These are phyloP conservation scores for Bacterosira constricta DNA, from an alignment of 108 stramenopile species.

Conservation along the genomic window DNA sequence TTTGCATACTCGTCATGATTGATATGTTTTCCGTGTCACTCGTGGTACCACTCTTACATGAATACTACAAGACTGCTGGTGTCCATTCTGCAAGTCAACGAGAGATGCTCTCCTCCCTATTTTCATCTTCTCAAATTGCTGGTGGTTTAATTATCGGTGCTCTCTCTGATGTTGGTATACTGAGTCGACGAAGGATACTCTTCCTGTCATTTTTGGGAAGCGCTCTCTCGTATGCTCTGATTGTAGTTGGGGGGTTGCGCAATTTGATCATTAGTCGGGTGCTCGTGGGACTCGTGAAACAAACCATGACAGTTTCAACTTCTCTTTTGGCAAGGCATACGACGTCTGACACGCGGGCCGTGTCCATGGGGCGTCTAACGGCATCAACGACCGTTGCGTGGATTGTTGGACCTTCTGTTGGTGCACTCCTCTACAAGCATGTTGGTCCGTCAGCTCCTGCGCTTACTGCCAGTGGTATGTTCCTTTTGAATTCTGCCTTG, in stretches of 20 bases:
- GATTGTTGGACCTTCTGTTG: slow-evolving; percentile 79
- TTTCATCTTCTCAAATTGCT: slow-evolving; percentile 86
- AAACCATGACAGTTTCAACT: slow-evolving; percentile 93
- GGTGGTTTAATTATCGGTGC: slow-evolving; percentile 85
- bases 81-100: slow-evolving; percentile 72
- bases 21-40: slow-evolving; percentile 89
- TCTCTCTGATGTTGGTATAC: slow-evolving; percentile 69
- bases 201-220: slow-evolving; percentile 88
- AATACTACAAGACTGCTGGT: slow-evolving; percentile 78
- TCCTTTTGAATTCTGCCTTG: slow-evolving; percentile 62
- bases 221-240: slow-evolving; percentile 79
- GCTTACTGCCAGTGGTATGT: slow-evolving; percentile 56
- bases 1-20: slow-evolving; percentile 65
- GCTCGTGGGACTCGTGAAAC: slow-evolving; percentile 92
- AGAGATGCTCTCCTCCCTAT: slow-evolving; percentile 80
- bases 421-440: slow-evolving; percentile 68
- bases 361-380: slow-evolving; percentile 64
- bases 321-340: slow-evolving; percentile 74
- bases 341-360: slow-evolving; percentile 49
- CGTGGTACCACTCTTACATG: slow-evolving; percentile 87
- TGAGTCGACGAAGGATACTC: slow-evolving; percentile 65
- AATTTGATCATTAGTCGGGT: slow-evolving; percentile 73
- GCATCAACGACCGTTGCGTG: slow-evolving; percentile 72
- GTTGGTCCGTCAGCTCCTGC: slow-evolving; percentile 64
- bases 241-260: slow-evolving; percentile 64